These are phyloP conservation scores for Collybiopsis luxurians DNA, from an alignment of 768 basidiomycete species.

Conservation along the genomic window DNA sequence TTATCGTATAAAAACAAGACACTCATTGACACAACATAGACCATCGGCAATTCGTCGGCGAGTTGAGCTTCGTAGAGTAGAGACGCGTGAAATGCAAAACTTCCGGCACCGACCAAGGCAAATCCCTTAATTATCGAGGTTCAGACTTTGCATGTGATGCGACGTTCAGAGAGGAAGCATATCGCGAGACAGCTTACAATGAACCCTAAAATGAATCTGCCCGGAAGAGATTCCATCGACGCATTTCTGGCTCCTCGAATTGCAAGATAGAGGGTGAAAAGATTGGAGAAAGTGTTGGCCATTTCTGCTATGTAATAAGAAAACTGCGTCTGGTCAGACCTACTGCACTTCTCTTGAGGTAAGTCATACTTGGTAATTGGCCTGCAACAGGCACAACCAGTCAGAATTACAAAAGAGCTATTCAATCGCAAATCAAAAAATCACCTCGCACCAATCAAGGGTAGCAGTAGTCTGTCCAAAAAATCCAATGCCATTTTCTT, in stretches of 20 bases:
- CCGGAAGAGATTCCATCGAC: conserved; percentile 32
- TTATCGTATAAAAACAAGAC: conserved; percentile 61
- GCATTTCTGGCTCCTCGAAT: conserved; percentile 43
- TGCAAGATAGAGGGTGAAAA: conserved; percentile 55
- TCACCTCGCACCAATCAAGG: conserved; percentile 75
- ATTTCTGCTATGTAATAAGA: conserved; percentile 76
- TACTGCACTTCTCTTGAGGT: too few species aligned
- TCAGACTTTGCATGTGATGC: too few species aligned
- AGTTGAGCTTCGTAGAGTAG: conserved; percentile 74
- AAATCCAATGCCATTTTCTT: too few species aligned
- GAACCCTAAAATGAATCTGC: conserved; percentile 41
- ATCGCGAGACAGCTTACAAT: conserved; percentile 30
- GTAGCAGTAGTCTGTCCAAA: conserved; percentile 71
- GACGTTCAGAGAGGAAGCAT: too few species aligned
- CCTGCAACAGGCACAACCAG: conserved; percentile 30
- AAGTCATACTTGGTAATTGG: too few species aligned
- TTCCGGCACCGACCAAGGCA: conserved; percentile 70
- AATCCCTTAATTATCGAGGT: conserved; percentile 63
- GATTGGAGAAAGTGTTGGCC: conserved; percentile 71
- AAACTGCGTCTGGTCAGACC: too few species aligned
- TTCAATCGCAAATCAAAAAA: too few species aligned
- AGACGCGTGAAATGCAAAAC: conserved; percentile 77
- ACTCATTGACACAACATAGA: conserved; percentile 64
- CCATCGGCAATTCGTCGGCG: conserved; percentile 83
- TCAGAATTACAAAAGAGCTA: too few species aligned